A percentile compares a stretch with the other conserved stretches of the same genome.
These are phyloP conservation scores for Forsythia viridissima DNA, from an alignment of 257 asterid species.

Conservation along the genomic window DNA sequence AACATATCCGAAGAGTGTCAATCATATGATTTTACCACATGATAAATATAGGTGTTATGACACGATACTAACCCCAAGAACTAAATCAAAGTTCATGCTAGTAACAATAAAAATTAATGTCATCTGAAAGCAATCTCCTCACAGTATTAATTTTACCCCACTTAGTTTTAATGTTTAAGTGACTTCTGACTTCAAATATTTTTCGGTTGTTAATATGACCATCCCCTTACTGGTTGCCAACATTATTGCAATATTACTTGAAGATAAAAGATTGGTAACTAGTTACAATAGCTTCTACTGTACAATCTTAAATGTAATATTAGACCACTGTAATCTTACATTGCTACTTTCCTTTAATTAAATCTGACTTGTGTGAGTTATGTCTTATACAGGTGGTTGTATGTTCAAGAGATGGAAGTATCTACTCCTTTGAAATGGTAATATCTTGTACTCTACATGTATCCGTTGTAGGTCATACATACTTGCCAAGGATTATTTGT, in stretches of 20 bases:
- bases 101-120: not conserved
- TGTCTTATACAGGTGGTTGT: slow-evolving; percentile 62
- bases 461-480: not conserved
- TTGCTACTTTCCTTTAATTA: slow-evolving; percentile 13
- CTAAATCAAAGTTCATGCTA: not conserved
- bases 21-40: not conserved
- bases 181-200: not conserved
- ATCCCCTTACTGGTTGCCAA: not conserved
- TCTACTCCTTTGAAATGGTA: slow-evolving; percentile 82
- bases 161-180: not conserved
- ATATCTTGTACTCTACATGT: slow-evolving; percentile 11
- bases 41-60: not conserved
- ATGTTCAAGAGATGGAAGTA: slow-evolving; percentile 83
- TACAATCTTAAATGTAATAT: not conserved
- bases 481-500: not conserved
- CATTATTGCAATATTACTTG: not conserved
- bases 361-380: slow-evolving; percentile 6
- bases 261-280: not conserved
- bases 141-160: not conserved
- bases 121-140: not conserved
- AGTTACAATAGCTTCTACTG: not conserved
- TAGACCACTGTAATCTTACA: not conserved
- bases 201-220: not conserved
- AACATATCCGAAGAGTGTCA: not conserved
- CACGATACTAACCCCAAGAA: not conserved